phyloP scores from a whole-genome alignment of 768 basidiomycete species.

The Ramaria sp. region DNA sequence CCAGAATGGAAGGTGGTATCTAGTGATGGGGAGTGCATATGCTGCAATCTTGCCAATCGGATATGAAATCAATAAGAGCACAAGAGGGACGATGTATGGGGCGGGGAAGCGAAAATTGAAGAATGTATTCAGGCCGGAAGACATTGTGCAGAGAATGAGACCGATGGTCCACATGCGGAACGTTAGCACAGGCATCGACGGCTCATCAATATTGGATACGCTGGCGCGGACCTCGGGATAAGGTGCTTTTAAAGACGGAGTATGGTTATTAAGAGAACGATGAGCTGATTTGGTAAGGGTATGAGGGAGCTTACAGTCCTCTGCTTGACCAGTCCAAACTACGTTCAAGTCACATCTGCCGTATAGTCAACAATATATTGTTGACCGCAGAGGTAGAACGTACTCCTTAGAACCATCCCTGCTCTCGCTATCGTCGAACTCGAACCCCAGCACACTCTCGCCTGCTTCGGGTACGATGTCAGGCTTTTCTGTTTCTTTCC shows the following conservation, averaged over 20 bases:
- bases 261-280: not conserved
- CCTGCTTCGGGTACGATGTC: not conserved
- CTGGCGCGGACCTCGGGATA: slow-evolving; percentile 28
- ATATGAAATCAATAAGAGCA: slow-evolving; percentile 30
- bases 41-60: slow-evolving; percentile 32
- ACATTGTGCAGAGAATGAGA: slow-evolving; percentile 24
- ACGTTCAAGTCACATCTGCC: not conserved
- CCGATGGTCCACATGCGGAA: slow-evolving; percentile 32
- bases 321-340: not conserved
- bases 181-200: slow-evolving; percentile 37
- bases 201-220: slow-evolving; percentile 40
- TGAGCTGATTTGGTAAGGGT: not conserved
- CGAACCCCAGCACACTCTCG: not conserved
- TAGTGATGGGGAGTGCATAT: slow-evolving; percentile 24
- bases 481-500: not conserved
- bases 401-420: not conserved
- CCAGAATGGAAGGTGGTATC: slow-evolving; percentile 20
- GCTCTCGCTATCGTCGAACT: not conserved
- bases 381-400: not conserved
- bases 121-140: slow-evolving; percentile 29
- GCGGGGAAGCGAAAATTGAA: slow-evolving; percentile 34
- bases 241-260: slow-evolving; percentile 24
- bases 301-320: slow-evolving; percentile 1
- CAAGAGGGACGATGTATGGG: slow-evolving; percentile 27
- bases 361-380: not conserved